Base-by-base conservation (phyloP, 2,329 filamentous ascomycete species). In the Penicillium sp. region DNA sequence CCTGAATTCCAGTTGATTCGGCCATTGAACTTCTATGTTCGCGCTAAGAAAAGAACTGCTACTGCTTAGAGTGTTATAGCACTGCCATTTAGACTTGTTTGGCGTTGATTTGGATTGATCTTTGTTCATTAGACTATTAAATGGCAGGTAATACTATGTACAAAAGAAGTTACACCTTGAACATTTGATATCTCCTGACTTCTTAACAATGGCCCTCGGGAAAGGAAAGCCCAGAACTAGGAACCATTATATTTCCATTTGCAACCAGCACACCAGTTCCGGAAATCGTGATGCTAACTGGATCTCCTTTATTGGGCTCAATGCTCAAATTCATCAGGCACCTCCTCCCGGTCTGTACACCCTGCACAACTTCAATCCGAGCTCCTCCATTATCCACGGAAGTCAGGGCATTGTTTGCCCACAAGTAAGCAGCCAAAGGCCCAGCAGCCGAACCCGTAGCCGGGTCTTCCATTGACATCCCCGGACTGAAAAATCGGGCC, bases 391-490 rank as follows among this genome's bases (percentile, higher is more conserved):
- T 16, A 12, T 31, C 31, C 36, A 4, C n/a, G 8, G 19, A 10
- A 30, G 16, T n/a, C 25, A 61, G 12, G 5, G 50, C 47, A 17
- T 37, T 42, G 37, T 57, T 49, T 14, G 33, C 49, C 46, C 57
- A 58, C 19, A 64, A 35, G 53, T 61, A 58, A 22, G 54, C 59
- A 40, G 42, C 61, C 37, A 63, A 40, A 17, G 61, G 61, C 4
- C 61, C 61, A 19, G 61, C 59, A 12, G 61, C 61, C 2, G 59
- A 62, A 3, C 61, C 61, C 8, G 61, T 62, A 17, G 61, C 60
- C 16, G 61, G 61, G 55, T 64, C 61, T 38, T 64, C 61, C 44
- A 56, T 58, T 8, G 53, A 56, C 58, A 64, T 64, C 12, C 58
- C 60, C 2, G 61, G 61, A 46, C 61, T 62, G 43, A 64, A 64